These are phyloP conservation scores for Cicer cuneatum DNA, from an alignment of 306 rosid genomes.

Conservation along the genomic window DNA sequence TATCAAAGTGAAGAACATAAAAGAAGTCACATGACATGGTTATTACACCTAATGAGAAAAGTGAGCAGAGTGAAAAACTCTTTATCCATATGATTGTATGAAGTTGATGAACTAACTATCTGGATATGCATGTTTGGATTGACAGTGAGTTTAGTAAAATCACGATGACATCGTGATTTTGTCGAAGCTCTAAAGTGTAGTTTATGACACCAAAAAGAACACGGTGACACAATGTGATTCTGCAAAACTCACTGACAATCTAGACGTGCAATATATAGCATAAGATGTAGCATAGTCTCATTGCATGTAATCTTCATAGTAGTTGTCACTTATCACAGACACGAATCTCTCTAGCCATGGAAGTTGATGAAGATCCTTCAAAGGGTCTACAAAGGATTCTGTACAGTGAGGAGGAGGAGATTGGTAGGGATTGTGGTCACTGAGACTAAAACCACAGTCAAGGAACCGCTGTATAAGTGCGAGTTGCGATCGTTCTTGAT, in stretches of 20 bases:
- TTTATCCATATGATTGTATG: conserved; percentile 40
- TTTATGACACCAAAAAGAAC: not conserved
- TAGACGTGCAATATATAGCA: not conserved
- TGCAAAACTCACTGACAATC: not conserved
- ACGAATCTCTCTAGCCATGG: conserved; percentile 98
- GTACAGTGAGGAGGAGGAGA: conserved; percentile 94
- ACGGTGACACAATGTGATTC: not conserved
- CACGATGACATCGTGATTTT: not conserved
- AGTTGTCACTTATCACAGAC: conserved; percentile 91
- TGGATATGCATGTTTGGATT: conserved; percentile 8
- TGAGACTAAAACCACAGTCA: conserved; percentile 80
- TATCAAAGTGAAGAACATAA: conserved; percentile 26
- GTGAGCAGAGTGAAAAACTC: conserved; percentile 60
- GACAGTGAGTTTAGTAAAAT: not conserved
- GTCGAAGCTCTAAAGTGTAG: not conserved
- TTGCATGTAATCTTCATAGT: conserved; percentile 79
- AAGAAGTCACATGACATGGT: conserved; percentile 41
- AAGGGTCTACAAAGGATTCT: conserved; percentile 74
- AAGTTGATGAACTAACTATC: conserved; percentile 46
- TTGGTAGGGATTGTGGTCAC: conserved; percentile 82
- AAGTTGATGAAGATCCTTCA: conserved; percentile 97
- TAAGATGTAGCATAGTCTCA: conserved; percentile 52
- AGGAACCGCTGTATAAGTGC: conserved; percentile 87
- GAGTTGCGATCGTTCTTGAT: conserved; percentile 89
- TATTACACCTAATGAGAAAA: conserved; percentile 28